Percentiles rank a stretch among this genome's conserved stretches.
phyloP scores from a whole-genome alignment of 805 yeast genomes.

The Lachancea mirantina region DNA sequence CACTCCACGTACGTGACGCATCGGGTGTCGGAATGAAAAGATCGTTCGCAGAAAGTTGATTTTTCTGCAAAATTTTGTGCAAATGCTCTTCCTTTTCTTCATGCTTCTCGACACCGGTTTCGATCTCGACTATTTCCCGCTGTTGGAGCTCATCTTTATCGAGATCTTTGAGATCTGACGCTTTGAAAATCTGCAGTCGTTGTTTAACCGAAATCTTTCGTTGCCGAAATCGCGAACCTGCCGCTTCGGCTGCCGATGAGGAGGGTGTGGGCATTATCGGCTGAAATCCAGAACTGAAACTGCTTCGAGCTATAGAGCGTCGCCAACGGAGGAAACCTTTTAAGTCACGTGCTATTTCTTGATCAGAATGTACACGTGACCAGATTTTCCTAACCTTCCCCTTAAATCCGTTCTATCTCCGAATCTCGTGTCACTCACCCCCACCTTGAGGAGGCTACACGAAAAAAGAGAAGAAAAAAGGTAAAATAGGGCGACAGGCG shows the following conservation, averaged over 20 bases:
- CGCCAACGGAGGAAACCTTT: background rate
- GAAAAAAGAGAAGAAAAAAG: too few relatives aligned
- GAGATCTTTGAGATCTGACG: conserved; percentile 70
- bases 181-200: conserved; percentile 67
- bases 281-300: too few relatives aligned
- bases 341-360: conserved; percentile 1
- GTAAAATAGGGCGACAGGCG: too few relatives aligned
- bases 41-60: conserved; percentile 39
- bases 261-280: too few relatives aligned
- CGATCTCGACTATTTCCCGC: conserved; percentile 81
- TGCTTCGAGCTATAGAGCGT: too few relatives aligned
- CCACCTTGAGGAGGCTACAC: too few relatives aligned
- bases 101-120: conserved; percentile 95
- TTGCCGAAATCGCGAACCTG: conserved; percentile 73
- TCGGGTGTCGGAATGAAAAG: conserved; percentile 92
- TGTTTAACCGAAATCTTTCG: conserved; percentile 92
- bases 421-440: too few relatives aligned
- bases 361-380: too few relatives aligned
- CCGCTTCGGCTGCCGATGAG: conserved; percentile 8
- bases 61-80: conserved; percentile 79
- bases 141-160: conserved; percentile 54
- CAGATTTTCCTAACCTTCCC: too few relatives aligned
- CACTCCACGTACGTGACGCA: conserved; percentile 78
- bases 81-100: conserved; percentile 97
- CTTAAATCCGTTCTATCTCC: too few relatives aligned